A percentile compares a stretch with the other conserved stretches of the same genome.
phyloP scores from a whole-genome alignment of 192 early-diverging fungal genomes.

The Entomortierella chlamydospora region DNA sequence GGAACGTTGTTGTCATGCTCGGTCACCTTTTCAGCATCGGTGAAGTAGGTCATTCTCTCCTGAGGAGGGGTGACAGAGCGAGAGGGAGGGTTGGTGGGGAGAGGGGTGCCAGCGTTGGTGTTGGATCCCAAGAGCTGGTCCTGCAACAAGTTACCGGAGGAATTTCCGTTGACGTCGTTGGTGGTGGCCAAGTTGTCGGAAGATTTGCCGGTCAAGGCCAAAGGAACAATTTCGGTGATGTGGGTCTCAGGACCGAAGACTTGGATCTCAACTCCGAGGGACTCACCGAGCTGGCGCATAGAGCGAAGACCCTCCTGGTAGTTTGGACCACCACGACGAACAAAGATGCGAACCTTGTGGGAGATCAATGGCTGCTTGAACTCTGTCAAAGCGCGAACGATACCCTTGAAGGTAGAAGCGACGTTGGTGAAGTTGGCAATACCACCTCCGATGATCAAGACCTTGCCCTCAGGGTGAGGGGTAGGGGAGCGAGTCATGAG shows the following conservation, averaged over 20 bases:
- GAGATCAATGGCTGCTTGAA: constrained; percentile 89
- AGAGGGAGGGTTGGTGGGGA: constrained; percentile 50
- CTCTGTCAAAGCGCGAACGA: constrained; percentile 93
- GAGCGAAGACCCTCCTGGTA: constrained; percentile 98
- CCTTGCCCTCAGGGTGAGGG: constrained; percentile 89
- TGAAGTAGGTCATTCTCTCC: constrained; percentile 65
- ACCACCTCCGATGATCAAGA: constrained; percentile 98
- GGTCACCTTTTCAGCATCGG: background rate
- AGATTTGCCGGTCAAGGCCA: constrained; percentile 81
- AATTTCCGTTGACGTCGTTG: constrained; percentile 51
- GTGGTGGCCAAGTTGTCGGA: constrained; percentile 57
- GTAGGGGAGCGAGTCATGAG: constrained; percentile 91
- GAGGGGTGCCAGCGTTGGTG: constrained; percentile 1
- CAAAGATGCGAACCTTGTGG: constrained; percentile 94
- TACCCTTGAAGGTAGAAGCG: constrained; percentile 98
- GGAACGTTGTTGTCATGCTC: constrained; percentile 73
- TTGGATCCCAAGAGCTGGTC: constrained; percentile 68
- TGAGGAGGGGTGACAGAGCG: constrained; percentile 36
- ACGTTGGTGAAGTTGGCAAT: constrained; percentile 99
- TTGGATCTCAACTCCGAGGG: constrained; percentile 92
- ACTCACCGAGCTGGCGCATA: constrained; percentile 94
- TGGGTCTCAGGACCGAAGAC: constrained; percentile 98
- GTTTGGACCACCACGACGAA: constrained; percentile 98
- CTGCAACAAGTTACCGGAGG: constrained; percentile 69
- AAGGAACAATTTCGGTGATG: constrained; percentile 97